phyloP scores from a whole-genome alignment of 2,329 filamentous ascomycete genomes.

The Pleomassaria siparia region DNA sequence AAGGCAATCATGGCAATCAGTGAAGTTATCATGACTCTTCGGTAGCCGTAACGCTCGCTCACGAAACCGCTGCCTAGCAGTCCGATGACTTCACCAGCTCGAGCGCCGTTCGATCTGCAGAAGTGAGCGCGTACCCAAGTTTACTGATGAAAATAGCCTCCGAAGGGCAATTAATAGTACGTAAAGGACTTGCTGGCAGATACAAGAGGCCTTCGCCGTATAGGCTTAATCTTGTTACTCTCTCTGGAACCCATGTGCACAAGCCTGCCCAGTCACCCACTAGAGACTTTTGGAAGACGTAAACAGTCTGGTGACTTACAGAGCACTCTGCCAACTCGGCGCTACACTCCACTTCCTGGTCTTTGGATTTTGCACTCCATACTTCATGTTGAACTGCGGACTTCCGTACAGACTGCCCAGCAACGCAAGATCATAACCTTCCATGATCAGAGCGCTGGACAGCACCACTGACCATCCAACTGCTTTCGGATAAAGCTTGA shows the following conservation, averaged over 20 bases:
- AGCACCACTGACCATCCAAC: constrained; percentile 78
- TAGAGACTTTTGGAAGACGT: too few relatives aligned
- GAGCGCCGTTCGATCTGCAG: constrained; percentile 42
- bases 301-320: constrained; percentile 37
- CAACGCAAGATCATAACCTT: constrained; percentile 78
- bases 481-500: constrained; percentile 79
- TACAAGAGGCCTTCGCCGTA: too few relatives aligned
- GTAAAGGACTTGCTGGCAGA: too few relatives aligned
- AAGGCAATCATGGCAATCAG: constrained; percentile 19
- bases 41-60: constrained; percentile 40
- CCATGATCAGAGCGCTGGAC: constrained; percentile 84
- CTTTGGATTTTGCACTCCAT: constrained; percentile 39
- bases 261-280: too few relatives aligned
- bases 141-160: too few relatives aligned
- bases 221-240: too few relatives aligned
- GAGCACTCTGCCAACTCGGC: constrained; percentile 44
- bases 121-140: constrained; percentile 31
- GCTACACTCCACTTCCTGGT: constrained; percentile 42
- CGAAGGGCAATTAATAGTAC: too few relatives aligned
- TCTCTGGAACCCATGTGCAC: too few relatives aligned
- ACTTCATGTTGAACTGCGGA: constrained; percentile 48
- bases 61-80: constrained; percentile 42
- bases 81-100: constrained; percentile 42
- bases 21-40: constrained; percentile 16
- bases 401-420: constrained; percentile 71